Conservation (phyloP, 352 stramenopile genomes). For the Aphanomyces cochlioides region DNA sequence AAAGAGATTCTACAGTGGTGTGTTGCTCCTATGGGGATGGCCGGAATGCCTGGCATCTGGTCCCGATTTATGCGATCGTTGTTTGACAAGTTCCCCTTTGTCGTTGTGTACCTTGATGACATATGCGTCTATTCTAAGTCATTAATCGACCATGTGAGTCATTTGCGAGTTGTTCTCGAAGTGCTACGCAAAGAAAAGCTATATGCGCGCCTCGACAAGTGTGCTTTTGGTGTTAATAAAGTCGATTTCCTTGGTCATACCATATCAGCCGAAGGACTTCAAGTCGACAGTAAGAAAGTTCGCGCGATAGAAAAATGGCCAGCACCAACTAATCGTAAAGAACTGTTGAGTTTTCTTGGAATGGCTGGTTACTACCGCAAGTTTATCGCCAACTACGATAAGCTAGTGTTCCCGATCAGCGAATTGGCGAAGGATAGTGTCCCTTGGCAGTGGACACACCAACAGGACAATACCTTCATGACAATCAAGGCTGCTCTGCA, state of each 20-base stretch:
- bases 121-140: slow-evolving; percentile 31
- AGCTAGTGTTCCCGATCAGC: slow-evolving; percentile 31
- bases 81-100: slow-evolving; percentile 38
- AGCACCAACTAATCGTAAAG: slow-evolving; percentile 5
- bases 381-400: slow-evolving; percentile 17
- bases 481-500: slow-evolving; percentile 33
- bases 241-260: slow-evolving; percentile 22
- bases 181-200: slow-evolving; percentile 1
- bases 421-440: slow-evolving; percentile 29
- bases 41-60: slow-evolving; percentile 42
- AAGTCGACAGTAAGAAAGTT: slow-evolving; percentile 15
- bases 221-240: background rate
- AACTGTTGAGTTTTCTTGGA: slow-evolving; percentile 19
- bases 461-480: slow-evolving; percentile 26
- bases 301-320: slow-evolving; percentile 7
- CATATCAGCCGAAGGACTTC: slow-evolving; percentile 6
- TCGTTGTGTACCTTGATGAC: slow-evolving; percentile 43
- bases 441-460: slow-evolving; percentile 22
- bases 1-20: slow-evolving; percentile 44
- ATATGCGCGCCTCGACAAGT: background rate
- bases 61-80: slow-evolving; percentile 39
- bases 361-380: slow-evolving; percentile 20
- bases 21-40: slow-evolving; percentile 43
- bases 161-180: slow-evolving; percentile 9
- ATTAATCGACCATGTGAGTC: background rate